Evolutionary conservation across 2,329 filamentous ascomycete genomes (phyloP).

Genomic region (Nemania sp.): DNA sequence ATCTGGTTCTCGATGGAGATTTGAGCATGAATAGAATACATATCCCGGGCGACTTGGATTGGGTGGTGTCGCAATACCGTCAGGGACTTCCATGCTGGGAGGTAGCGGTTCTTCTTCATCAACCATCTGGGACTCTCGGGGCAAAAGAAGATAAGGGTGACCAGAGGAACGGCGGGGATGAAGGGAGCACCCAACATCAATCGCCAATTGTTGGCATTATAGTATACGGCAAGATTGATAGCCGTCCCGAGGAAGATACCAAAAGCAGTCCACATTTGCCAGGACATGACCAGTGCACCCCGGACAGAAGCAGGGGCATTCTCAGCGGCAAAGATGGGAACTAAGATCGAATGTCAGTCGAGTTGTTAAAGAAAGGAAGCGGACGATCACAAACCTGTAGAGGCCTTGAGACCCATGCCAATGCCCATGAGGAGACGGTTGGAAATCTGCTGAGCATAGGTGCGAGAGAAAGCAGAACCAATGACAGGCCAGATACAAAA

Average conservation of each 20-base stretch:
- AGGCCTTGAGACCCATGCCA: conserved; percentile 75
- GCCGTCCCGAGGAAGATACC: conserved; percentile 66
- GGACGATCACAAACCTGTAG: conserved; percentile 51
- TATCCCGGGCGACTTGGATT: conserved; percentile 63
- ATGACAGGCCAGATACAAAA: conserved; percentile 73
- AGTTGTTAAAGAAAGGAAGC: not conserved
- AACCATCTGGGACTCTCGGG: conserved; percentile 69
- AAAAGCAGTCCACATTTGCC: conserved; percentile 71
- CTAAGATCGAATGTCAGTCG: conserved; percentile 38
- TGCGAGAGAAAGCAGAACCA: conserved; percentile 71
- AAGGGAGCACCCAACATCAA: conserved; percentile 61
- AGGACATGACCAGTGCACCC: conserved; percentile 80
- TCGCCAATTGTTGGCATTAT: conserved; percentile 43
- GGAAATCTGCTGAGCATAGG: conserved; percentile 72
- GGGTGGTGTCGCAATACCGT: conserved; percentile 56
- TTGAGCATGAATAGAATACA: conserved; percentile 68
- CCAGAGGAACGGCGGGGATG: conserved; percentile 61
- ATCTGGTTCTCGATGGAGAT: conserved; percentile 63
- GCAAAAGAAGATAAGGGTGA: conserved; percentile 66
- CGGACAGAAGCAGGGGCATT: conserved; percentile 71
- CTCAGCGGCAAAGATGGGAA: conserved; percentile 78
- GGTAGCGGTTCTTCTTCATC: conserved; percentile 68
- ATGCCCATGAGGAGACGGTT: conserved; percentile 76
- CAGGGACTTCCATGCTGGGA: conserved; percentile 62
- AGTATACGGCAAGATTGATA: conserved; percentile 59